These are phyloP conservation scores for Talaromyces adpressus DNA, from an alignment of 495 filamentous ascomycete species.

Conservation along the genomic window DNA sequence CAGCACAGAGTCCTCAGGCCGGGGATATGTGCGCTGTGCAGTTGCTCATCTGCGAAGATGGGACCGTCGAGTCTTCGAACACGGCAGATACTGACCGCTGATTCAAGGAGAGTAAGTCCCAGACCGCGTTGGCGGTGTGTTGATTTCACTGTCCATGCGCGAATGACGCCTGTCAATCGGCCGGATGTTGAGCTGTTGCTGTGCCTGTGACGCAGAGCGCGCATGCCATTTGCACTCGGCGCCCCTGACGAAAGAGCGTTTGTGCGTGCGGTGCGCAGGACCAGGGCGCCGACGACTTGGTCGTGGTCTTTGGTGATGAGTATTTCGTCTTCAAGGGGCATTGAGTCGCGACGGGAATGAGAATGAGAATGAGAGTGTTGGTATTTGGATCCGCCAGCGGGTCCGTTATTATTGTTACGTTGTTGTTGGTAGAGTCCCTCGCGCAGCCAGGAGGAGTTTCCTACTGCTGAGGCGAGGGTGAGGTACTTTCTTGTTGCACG, in stretches of 20 bases:
- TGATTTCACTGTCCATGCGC: constrained; percentile 68
- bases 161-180: constrained; percentile 38
- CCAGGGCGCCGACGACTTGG: constrained; percentile 48
- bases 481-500: constrained; percentile 40
- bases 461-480: constrained; percentile 43
- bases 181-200: constrained; percentile 8
- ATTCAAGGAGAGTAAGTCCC: constrained; percentile 59
- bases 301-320: constrained; percentile 49
- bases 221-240: constrained; percentile 3
- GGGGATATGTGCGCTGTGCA: constrained; percentile 50
- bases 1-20: constrained; percentile 51
- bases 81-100: constrained; percentile 51
- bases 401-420: constrained; percentile 8
- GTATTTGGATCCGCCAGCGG: constrained; percentile 8
- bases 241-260: constrained; percentile 11
- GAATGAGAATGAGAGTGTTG: constrained; percentile 2
- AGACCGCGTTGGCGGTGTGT: constrained; percentile 61
- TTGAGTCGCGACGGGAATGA: constrained; percentile 2
- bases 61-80: constrained; percentile 46
- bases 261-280: constrained; percentile 35
- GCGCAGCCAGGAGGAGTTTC: constrained; percentile 37
- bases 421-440: constrained; percentile 19
- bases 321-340: constrained; percentile 29
- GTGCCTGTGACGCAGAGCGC: not conserved
- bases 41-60: constrained; percentile 52